These are phyloP conservation scores for Boechera divaricarpa DNA, from an alignment of 345 rosid genomes.

Conservation along the genomic window DNA sequence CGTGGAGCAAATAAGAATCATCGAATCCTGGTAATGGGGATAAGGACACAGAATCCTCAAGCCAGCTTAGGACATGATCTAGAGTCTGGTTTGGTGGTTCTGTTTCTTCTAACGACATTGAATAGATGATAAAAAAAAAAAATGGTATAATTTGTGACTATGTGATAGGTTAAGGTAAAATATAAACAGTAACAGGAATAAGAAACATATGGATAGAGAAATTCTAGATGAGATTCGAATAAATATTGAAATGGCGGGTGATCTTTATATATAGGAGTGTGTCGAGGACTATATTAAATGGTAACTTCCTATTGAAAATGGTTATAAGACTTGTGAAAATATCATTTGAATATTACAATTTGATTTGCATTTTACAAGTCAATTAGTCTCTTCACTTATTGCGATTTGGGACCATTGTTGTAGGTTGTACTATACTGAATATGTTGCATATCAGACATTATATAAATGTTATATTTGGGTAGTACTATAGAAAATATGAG, in stretches of 20 bases:
- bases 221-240: constrained; percentile 24
- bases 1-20: constrained; percentile 54
- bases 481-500: not conserved
- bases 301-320: not conserved
- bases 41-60: constrained; percentile 62
- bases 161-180: constrained; percentile 11
- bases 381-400: constrained; percentile 36
- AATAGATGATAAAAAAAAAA: constrained; percentile 17
- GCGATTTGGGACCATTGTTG: constrained; percentile 46
- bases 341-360: constrained; percentile 28
- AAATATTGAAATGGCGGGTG: constrained; percentile 28
- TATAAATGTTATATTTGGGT: not conserved
- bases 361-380: constrained; percentile 30
- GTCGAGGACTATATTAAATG: constrained; percentile 11
- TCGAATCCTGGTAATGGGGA: constrained; percentile 65
- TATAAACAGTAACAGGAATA: constrained; percentile 1
- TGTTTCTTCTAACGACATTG: constrained; percentile 67
- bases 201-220: constrained; percentile 1
- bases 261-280: constrained; percentile 14
- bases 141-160: constrained; percentile 9
- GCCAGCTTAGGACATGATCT: constrained; percentile 69
- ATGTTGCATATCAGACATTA: constrained; percentile 29
- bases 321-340: constrained; percentile 13
- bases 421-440: constrained; percentile 36
- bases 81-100: constrained; percentile 56